Conservation (phyloP, 768 basidiomycete genomes). For the Tulasnella sp. region DNA sequence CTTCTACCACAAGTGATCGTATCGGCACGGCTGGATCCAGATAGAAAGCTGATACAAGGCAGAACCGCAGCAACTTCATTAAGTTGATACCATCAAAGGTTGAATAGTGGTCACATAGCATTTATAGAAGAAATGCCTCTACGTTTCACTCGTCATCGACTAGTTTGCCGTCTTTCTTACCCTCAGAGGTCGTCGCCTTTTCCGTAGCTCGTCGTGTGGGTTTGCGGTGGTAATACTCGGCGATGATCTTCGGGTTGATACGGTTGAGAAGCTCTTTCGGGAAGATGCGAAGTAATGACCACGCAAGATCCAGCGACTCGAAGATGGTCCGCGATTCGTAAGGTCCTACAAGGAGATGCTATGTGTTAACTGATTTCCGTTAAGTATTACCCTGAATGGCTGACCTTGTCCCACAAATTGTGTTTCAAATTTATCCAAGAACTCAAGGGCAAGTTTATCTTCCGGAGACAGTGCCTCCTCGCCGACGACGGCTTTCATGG, state of each 20-base stretch:
- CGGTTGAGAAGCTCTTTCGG: slow-evolving; percentile 97
- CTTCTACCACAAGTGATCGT: too few species aligned
- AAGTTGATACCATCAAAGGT: too few species aligned
- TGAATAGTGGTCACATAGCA: too few species aligned
- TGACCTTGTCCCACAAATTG: slow-evolving; percentile 94
- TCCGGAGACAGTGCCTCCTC: slow-evolving; percentile 92
- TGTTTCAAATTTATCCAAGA: slow-evolving; percentile 94
- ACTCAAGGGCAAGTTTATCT: slow-evolving; percentile 94
- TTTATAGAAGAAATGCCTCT: not conserved
- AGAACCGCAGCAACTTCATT: too few species aligned
- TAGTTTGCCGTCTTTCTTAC: slow-evolving; percentile 12
- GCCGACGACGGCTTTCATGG: slow-evolving; percentile 99
- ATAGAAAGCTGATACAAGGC: too few species aligned
- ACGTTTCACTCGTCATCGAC: slow-evolving; percentile 5
- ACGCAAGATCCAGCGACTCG: slow-evolving; percentile 93
- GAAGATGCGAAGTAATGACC: slow-evolving; percentile 95
- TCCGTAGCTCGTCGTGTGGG: slow-evolving; percentile 47
- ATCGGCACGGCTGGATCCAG: too few species aligned
- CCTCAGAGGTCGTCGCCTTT: slow-evolving; percentile 37
- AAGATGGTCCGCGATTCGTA: slow-evolving; percentile 95
- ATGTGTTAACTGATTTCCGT: not conserved
- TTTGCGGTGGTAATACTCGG: slow-evolving; percentile 86
- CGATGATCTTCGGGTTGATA: slow-evolving; percentile 92
- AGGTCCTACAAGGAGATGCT: slow-evolving; percentile 40
- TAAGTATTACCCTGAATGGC: slow-evolving; percentile 20